These are phyloP conservation scores for Elsinoe perseae DNA, from an alignment of 2,329 filamentous ascomycete genomes.

Conservation along the genomic window DNA sequence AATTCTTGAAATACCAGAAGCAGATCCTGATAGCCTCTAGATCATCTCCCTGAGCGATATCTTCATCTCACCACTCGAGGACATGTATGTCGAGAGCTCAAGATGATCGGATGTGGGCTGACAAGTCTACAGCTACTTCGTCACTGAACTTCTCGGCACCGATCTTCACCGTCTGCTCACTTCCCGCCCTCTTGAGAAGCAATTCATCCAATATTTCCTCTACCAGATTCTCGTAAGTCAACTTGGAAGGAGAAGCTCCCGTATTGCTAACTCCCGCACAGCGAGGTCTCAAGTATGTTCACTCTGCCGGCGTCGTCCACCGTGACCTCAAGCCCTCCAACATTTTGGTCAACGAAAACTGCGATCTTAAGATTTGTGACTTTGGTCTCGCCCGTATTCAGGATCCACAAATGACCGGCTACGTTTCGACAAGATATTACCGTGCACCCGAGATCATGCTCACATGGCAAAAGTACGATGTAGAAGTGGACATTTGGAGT, in stretches of 20 bases:
- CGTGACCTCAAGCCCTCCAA: constrained; percentile 97
- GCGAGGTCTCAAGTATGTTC: constrained; percentile 97
- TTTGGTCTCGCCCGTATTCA: constrained; percentile 96
- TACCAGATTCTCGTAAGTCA: constrained; percentile 89
- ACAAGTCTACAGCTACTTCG: constrained; percentile 67
- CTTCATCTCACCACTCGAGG: constrained; percentile 97
- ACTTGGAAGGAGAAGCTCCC: background rate
- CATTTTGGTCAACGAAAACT: constrained; percentile 99
- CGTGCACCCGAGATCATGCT: constrained; percentile 99
- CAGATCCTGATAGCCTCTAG: constrained; percentile 31
- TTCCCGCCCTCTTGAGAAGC: constrained; percentile 92
- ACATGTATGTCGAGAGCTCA: constrained; percentile 59
- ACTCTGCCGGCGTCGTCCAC: constrained; percentile 95
- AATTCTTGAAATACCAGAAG: constrained; percentile 16
- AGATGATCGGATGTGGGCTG: background rate
- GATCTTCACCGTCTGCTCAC: constrained; percentile 93
- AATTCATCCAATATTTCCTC: constrained; percentile 99
- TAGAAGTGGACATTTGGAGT: constrained; percentile 99
- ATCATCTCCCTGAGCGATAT: constrained; percentile 98
- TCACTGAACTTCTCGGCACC: constrained; percentile 93
- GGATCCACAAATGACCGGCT: constrained; percentile 98
- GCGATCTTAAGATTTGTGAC: constrained; percentile 98
- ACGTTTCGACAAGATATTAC: constrained; percentile 98
- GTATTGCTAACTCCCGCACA: constrained; percentile 32
- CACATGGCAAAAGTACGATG: constrained; percentile 99